phyloP scores from a whole-genome alignment of 106 monocot species.

The Cymbidium sinense region DNA sequence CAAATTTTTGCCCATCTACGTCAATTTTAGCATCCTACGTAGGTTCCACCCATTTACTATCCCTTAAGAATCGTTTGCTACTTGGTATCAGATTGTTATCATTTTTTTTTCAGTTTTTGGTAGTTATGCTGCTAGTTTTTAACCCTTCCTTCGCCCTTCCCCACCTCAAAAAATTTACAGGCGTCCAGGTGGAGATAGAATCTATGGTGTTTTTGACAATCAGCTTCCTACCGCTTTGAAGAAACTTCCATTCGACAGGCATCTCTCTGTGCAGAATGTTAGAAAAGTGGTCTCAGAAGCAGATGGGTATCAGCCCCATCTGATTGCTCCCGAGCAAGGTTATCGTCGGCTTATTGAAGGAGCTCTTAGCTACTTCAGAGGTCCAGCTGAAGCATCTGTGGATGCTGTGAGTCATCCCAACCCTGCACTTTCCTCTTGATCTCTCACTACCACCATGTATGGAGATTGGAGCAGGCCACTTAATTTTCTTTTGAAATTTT shows the following conservation, averaged over 20 bases:
- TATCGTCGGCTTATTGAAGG: slow-evolving; percentile 53
- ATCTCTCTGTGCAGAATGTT: slow-evolving; percentile 53
- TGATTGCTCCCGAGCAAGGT: slow-evolving; percentile 67
- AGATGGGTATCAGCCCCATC: slow-evolving; percentile 67
- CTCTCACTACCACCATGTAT: too few species aligned
- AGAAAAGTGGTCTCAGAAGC: slow-evolving; percentile 53
- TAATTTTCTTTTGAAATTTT: background rate
- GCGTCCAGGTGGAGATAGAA: slow-evolving; percentile 48
- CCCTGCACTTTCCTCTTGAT: background rate
- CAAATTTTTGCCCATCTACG: background rate
- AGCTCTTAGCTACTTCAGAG: slow-evolving; percentile 46
- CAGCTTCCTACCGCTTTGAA: slow-evolving; percentile 52
- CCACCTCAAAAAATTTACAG: slow-evolving; percentile 13
- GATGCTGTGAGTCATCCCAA: slow-evolving; percentile 35
- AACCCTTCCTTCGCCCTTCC: too few species aligned
- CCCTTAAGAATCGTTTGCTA: background rate
- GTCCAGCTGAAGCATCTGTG: slow-evolving; percentile 64
- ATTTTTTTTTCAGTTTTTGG: background rate
- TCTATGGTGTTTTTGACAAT: slow-evolving; percentile 61
- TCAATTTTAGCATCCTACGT: background rate
- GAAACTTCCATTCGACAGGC: slow-evolving; percentile 58
- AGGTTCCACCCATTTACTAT: background rate
- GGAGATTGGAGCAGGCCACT: background rate
- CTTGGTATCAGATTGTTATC: background rate
- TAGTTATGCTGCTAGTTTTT: background rate